phyloP scores from a whole-genome alignment of 2,329 filamentous ascomycete genomes.

The Colletotrichum sp. region DNA sequence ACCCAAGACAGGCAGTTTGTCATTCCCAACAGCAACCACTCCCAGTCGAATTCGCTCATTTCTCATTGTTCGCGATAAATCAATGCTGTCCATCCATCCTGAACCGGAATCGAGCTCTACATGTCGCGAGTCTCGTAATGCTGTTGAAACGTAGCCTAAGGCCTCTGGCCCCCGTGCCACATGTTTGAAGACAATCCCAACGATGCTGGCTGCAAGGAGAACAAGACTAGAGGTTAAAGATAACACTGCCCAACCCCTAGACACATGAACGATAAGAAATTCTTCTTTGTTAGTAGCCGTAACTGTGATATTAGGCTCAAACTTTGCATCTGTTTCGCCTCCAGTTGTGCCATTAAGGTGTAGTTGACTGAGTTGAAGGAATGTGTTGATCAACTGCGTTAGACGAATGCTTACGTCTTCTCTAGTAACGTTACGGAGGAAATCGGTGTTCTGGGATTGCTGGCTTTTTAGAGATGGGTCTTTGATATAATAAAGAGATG shows the following conservation, averaged over 20 bases:
- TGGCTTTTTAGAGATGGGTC: neutral
- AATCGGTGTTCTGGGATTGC: neutral
- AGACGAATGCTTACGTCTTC: neutral
- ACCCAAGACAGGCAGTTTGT: neutral
- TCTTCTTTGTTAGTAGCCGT: fast-evolving
- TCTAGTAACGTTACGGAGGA: neutral
- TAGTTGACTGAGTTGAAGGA: fast-evolving
- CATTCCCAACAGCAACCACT: neutral
- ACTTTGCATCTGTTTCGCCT: fast-evolving
- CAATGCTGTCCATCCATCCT: neutral
- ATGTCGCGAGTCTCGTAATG: neutral
- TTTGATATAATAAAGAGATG: neutral
- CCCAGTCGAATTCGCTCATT: neutral
- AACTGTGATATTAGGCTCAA: neutral
- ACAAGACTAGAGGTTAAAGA: neutral
- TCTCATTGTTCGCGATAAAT: neutral
- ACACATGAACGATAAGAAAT: neutral
- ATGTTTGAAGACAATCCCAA: neutral
- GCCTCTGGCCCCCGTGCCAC: neutral
- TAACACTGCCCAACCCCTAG: neutral
- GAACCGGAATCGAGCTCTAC: neutral
- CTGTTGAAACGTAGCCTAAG: neutral
- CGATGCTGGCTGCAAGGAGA: neutral
- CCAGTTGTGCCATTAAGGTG: fast-evolving
- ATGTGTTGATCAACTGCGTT: neutral